phyloP scores from a whole-genome alignment of 208 protist species.

The Acanthamoeba sp. region DNA sequence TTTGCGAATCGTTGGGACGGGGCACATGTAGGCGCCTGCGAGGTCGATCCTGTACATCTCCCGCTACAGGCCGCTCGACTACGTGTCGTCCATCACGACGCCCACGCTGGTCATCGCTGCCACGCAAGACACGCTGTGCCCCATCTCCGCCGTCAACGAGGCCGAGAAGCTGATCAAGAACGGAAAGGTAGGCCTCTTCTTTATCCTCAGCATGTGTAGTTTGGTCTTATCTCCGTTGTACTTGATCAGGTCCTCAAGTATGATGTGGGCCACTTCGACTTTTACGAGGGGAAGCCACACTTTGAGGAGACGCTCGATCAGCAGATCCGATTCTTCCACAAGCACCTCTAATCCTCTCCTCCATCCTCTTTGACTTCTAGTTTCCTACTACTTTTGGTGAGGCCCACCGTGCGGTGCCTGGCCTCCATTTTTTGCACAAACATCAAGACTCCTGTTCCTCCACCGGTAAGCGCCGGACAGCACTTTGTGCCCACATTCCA shows the following conservation, averaged over 20 bases:
- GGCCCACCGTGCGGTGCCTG: not conserved
- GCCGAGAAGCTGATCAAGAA: constrained; percentile 24
- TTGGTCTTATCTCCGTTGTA: not conserved
- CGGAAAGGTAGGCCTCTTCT: not conserved
- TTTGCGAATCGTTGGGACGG: too few relatives aligned
- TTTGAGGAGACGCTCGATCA: not conserved
- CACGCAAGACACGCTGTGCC: not conserved
- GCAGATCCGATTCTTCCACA: constrained; percentile 34
- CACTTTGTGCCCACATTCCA: not conserved
- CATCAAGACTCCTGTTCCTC: not conserved
- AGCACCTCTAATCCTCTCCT: not conserved
- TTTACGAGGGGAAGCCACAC: not conserved
- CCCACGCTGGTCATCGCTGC: constrained; percentile 6
- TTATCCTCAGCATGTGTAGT: not conserved
- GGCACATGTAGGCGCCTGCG: constrained; percentile 14
- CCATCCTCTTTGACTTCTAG: not conserved
- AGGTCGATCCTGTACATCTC: not conserved
- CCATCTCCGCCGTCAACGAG: constrained; percentile 16
- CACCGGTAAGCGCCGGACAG: not conserved
- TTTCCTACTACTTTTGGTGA: not conserved
- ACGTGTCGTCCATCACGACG: not conserved
- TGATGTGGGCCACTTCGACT: constrained; percentile 28
- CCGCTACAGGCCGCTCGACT: constrained; percentile 29
- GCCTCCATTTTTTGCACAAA: not conserved
- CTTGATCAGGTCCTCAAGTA: constrained; percentile 6